Percentiles rank a stretch among this genome's conserved stretches.
Evolutionary conservation across 805 yeast species (phyloP).

Genomic region (Candida pseudofarinosa): DNA sequence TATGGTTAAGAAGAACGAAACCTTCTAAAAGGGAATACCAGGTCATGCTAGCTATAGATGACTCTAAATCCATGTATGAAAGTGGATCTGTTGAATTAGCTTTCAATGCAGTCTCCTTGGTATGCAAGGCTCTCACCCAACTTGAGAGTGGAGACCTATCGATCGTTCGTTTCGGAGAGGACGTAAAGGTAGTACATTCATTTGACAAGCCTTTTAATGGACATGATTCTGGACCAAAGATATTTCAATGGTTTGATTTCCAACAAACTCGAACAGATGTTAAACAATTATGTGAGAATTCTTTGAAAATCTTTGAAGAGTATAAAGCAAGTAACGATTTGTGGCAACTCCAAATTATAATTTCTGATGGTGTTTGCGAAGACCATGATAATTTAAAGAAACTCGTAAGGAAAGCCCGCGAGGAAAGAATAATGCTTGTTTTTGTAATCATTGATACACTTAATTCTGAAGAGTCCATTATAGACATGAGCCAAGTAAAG

Average conservation of each 20-base stretch:
- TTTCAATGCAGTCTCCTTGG: constrained; percentile 89
- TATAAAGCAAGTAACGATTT: constrained; percentile 55
- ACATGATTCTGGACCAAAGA: constrained; percentile 75
- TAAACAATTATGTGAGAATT: constrained; percentile 62
- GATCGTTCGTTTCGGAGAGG: constrained; percentile 86
- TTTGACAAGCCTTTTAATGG: constrained; percentile 77
- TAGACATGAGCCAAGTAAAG: constrained; percentile 91
- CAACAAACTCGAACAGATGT: constrained; percentile 86
- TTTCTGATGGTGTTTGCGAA: constrained; percentile 97
- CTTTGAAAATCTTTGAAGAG: constrained; percentile 69
- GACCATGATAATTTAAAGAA: constrained; percentile 81
- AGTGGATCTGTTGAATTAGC: constrained; percentile 87
- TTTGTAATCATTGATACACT: constrained; percentile 93
- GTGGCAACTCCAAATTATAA: constrained; percentile 90
- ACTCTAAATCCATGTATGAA: constrained; percentile 96
- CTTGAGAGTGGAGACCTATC: constrained; percentile 92
- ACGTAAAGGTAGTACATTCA: constrained; percentile 79
- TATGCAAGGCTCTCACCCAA: constrained; percentile 89
- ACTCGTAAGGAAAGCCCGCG: constrained; percentile 87
- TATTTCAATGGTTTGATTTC: constrained; percentile 87
- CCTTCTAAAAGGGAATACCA: constrained; percentile 97
- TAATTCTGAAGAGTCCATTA: constrained; percentile 74
- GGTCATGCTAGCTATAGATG: constrained; percentile 95
- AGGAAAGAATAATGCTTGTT: constrained; percentile 88
- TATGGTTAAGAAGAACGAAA: constrained; percentile 95